A percentile compares a stretch with the other conserved stretches of the same genome.
Conservation (phyloP, 2,329 filamentous ascomycete species). For the Teratosphaeria zuluensis region DNA sequence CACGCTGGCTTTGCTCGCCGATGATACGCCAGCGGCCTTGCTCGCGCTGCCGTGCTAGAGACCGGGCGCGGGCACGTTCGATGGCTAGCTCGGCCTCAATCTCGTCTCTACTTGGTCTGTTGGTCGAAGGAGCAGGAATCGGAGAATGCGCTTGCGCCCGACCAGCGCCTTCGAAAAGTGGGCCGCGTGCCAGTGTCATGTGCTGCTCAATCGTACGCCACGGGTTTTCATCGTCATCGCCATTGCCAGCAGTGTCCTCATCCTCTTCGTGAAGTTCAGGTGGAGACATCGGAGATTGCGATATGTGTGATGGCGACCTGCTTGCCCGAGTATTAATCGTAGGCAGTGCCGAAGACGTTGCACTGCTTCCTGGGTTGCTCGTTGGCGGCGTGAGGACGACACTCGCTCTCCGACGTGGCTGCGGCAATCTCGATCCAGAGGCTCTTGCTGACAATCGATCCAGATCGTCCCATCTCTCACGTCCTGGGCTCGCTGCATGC, state of each 20-base stretch:
- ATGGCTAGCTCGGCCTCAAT: conserved; percentile 9
- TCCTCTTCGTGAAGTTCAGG: background rate
- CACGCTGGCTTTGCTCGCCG: conserved; percentile 1
- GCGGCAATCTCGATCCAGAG: conserved; percentile 2
- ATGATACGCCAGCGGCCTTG: conserved; percentile 10
- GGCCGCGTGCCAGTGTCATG: conserved; percentile 28
- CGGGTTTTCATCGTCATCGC: conserved; percentile 28
- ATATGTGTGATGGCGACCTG: background rate
- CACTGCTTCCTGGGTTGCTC: conserved; percentile 3
- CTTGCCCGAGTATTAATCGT: background rate
- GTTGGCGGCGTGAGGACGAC: conserved; percentile 27
- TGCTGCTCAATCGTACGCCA: conserved; percentile 42
- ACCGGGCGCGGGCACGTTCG: conserved; percentile 9
- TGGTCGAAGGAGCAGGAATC: conserved; percentile 7
- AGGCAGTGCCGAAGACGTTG: background rate
- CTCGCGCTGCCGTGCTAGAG: conserved; percentile 13
- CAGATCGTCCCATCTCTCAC: background rate
- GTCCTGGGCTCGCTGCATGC: conserved; percentile 10
- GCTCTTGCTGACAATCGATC: background rate
- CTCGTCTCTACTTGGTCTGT: conserved; percentile 4
- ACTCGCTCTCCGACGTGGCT: conserved; percentile 32
- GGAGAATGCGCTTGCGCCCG: conserved; percentile 13
- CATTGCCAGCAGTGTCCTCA: conserved; percentile 19
- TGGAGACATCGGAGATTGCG: background rate
- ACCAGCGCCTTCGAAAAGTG: conserved; percentile 23